Conservation (phyloP, 768 basidiomycete genomes). For the Austroboletus eburneus region DNA sequence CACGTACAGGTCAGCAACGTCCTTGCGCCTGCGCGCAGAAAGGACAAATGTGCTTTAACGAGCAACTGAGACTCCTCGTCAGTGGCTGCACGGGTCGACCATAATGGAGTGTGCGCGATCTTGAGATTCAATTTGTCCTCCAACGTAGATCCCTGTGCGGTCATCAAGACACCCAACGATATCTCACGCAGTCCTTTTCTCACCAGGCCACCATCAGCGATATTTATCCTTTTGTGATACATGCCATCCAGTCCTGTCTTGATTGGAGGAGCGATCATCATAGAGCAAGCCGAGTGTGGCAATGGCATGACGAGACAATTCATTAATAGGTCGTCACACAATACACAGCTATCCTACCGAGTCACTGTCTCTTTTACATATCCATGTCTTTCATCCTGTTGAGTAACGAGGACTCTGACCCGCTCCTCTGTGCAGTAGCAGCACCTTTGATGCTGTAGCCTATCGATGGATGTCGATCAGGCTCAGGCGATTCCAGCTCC, state of each 20-base stretch:
- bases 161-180: background rate
- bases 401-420: slow-evolving; percentile 28
- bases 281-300: too few species aligned
- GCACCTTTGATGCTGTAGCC: slow-evolving; percentile 56
- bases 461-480: slow-evolving; percentile 34
- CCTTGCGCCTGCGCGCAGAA: slow-evolving; percentile 60
- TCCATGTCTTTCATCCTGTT: slow-evolving; percentile 31
- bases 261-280: too few species aligned
- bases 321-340: slow-evolving; percentile 11
- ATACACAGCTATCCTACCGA: slow-evolving; percentile 20
- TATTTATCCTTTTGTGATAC: slow-evolving; percentile 12
- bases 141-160: slow-evolving; percentile 56
- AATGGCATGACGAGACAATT: slow-evolving; percentile 1
- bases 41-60: slow-evolving; percentile 55
- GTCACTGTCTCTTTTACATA: slow-evolving; percentile 26
- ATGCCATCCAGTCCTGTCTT: slow-evolving; percentile 3
- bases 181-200: background rate
- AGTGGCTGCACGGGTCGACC: slow-evolving; percentile 64
- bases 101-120: slow-evolving; percentile 54
- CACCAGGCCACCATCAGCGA: slow-evolving; percentile 42
- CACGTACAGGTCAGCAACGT: slow-evolving; percentile 71
- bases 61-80: slow-evolving; percentile 45
- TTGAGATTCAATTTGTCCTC: slow-evolving; percentile 47
- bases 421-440: slow-evolving; percentile 31
- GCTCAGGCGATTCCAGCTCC: slow-evolving; percentile 21